Evolutionary conservation across 2,329 filamentous ascomycete species (phyloP).

Genomic region (Neonectria faginata): DNA sequence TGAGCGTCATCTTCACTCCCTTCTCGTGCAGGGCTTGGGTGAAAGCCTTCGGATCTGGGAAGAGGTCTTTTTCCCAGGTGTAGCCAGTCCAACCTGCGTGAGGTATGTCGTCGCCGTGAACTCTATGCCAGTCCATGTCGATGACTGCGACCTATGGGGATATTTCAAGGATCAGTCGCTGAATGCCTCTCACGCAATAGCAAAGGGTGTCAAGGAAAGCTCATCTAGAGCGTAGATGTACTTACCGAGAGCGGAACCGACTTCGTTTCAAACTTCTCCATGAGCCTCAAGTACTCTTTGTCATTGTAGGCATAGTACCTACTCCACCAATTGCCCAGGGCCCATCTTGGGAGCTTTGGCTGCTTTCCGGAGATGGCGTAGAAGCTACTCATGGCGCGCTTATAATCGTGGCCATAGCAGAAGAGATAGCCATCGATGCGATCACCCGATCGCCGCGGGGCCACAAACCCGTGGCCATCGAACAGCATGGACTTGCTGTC

Average conservation of each 20-base stretch:
- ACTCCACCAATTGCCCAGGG: conserved; percentile 75
- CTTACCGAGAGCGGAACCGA: conserved; percentile 62
- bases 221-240: neutral
- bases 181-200: neutral
- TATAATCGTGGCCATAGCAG: conserved; percentile 68
- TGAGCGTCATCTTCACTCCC: conserved; percentile 66
- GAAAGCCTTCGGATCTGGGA: conserved; percentile 65
- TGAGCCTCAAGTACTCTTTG: conserved; percentile 66
- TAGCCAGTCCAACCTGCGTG: conserved; percentile 65
- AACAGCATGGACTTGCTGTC: conserved; percentile 69
- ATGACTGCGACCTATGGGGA: conserved; percentile 62
- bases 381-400: conserved; percentile 63
- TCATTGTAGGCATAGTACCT: conserved; percentile 69
- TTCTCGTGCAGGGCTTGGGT: conserved; percentile 62
- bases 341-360: conserved; percentile 67
- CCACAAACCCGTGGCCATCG: conserved; percentile 63
- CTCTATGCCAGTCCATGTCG: conserved; percentile 76
- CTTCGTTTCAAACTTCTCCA: conserved; percentile 65
- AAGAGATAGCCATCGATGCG: conserved; percentile 71
- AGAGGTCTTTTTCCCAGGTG: conserved; percentile 66
- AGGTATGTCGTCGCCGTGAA: conserved; percentile 58
- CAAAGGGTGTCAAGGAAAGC: neutral
- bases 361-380: conserved; percentile 68
- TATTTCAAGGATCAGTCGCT: neutral
- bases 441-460: conserved; percentile 58